Conservation (phyloP, 345 rosid species). For the Populus davidiana region DNA sequence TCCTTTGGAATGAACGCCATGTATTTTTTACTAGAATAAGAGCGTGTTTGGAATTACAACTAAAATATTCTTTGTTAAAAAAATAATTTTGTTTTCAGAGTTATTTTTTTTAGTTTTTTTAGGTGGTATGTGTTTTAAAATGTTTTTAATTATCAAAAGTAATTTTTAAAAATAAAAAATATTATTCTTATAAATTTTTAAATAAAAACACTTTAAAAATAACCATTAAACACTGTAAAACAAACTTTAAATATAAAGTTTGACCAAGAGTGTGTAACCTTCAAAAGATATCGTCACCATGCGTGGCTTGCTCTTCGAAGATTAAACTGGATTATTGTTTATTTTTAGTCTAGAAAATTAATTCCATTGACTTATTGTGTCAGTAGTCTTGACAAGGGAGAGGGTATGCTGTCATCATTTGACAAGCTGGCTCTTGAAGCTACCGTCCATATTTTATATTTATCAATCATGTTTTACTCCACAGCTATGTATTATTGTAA, state of each 20-base stretch:
- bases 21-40: neutral
- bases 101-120: no score
- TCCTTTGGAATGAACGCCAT: neutral
- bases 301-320: neutral
- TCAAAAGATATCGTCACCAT: neutral
- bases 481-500: neutral
- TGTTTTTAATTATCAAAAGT: no score
- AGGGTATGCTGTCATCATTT: neutral
- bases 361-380: neutral
- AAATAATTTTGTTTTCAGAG: no score
- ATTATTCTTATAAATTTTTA: no score
- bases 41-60: no score
- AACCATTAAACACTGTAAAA: fast-evolving
- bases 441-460: neutral
- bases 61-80: no score
- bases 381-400: neutral
- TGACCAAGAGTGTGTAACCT: neutral
- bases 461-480: neutral
- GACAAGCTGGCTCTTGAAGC: conserved; percentile 3
- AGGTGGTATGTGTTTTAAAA: no score
- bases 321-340: neutral
- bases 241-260: neutral
- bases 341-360: neutral
- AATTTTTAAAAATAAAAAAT: no score
- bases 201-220: no score